Percentiles rank a stretch among this genome's conserved stretches.
These are phyloP conservation scores for Aspergillus diversus DNA, from an alignment of 495 filamentous ascomycete genomes.

Conservation along the genomic window DNA sequence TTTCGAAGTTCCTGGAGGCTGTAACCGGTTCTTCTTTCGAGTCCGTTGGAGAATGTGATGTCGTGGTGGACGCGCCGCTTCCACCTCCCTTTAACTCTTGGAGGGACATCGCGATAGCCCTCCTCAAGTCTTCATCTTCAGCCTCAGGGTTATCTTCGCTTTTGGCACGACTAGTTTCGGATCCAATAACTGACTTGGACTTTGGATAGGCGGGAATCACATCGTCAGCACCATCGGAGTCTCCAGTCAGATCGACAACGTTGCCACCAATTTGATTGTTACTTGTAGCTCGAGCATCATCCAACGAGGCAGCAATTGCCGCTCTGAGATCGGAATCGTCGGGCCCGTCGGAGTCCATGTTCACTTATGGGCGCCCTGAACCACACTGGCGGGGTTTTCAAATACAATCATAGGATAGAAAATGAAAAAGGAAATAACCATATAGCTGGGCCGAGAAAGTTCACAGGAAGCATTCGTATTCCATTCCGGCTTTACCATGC, in stretches of 20 bases:
- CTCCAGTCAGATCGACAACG: conserved; percentile 44
- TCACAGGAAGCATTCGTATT: too few relatives aligned
- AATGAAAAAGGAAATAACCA: too few relatives aligned
- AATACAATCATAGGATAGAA: too few relatives aligned
- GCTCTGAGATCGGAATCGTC: conserved; percentile 29
- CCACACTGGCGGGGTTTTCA: too few relatives aligned
- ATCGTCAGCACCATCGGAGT: conserved; percentile 36
- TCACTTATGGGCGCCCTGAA: neutral
- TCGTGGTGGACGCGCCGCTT: neutral
- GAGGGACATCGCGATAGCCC: conserved; percentile 58
- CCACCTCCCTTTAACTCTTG: conserved; percentile 23
- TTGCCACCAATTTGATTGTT: neutral
- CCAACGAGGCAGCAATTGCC: conserved; percentile 76
- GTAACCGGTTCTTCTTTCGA: neutral
- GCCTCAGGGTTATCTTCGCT: conserved; percentile 25
- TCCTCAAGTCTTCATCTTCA: conserved; percentile 51
- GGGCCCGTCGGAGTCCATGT: conserved; percentile 24
- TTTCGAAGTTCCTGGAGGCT: neutral
- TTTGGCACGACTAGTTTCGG: conserved; percentile 35
- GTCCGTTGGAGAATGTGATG: neutral
- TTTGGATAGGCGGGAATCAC: conserved; percentile 35
- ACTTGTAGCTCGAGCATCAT: conserved; percentile 58
- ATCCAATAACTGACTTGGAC: conserved; percentile 40
- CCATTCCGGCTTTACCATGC: too few relatives aligned
- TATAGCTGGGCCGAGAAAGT: too few relatives aligned